Evolutionary conservation across 257 asterid genomes (phyloP).

Genomic region (Knoxia roxburghii): DNA sequence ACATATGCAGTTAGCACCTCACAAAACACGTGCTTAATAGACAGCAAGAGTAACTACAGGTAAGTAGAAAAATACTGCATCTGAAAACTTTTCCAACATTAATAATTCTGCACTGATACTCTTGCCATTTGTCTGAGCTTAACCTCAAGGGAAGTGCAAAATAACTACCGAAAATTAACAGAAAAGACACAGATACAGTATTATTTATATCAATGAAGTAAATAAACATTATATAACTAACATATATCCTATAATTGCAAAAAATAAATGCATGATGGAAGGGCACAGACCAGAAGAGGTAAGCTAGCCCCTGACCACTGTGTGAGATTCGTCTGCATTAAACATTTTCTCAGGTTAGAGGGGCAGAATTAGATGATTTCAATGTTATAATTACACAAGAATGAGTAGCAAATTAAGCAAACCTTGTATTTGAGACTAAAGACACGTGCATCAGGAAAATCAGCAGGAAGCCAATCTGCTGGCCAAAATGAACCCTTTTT

Average conservation of each 20-base stretch:
- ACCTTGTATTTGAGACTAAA: slow-evolving; percentile 96
- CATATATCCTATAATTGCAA: neutral
- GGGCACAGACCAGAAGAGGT: slow-evolving; percentile 82
- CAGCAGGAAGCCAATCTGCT: slow-evolving; percentile 95
- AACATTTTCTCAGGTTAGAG: neutral
- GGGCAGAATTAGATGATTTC: neutral
- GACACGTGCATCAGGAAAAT: slow-evolving; percentile 90
- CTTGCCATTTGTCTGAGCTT: neutral
- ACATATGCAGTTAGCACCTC: neutral
- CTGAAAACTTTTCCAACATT: neutral
- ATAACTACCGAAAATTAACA: no score
- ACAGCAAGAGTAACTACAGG: neutral
- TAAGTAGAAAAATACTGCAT: neutral
- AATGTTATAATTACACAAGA: neutral
- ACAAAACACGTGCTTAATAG: neutral
- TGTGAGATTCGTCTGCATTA: slow-evolving; percentile 85
- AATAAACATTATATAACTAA: neutral
- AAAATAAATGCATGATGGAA: neutral
- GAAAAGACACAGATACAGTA: neutral
- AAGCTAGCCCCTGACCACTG: slow-evolving; percentile 99
- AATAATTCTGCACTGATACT: neutral
- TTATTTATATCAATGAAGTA: neutral
- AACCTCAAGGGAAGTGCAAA: neutral
- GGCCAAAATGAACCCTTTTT: slow-evolving; percentile 99
- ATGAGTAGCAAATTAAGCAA: slow-evolving; percentile 8